A percentile compares a stretch with the other conserved stretches of the same genome.
Conservation (phyloP, 106 monocot species). For the Phalaenopsis equestris region DNA sequence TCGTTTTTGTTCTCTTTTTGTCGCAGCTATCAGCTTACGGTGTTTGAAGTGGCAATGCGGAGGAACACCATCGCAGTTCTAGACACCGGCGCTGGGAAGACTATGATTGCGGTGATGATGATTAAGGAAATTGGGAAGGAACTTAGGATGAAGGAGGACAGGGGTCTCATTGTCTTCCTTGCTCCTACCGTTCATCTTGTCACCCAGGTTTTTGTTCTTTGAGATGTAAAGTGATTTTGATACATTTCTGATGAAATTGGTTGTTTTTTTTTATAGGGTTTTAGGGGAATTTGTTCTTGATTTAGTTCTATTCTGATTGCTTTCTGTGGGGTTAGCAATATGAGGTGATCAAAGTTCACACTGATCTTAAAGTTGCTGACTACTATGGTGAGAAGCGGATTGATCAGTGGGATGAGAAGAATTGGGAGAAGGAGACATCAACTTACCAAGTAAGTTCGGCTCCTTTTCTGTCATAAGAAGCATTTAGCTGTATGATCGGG, state of each 20-base stretch:
- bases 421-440: conserved; percentile 57
- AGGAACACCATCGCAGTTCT: conserved; percentile 78
- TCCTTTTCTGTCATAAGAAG: neutral
- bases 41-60: conserved; percentile 46
- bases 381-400: conserved; percentile 69
- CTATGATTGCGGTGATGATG: conserved; percentile 70
- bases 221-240: neutral
- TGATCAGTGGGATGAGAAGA: conserved; percentile 54
- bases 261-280: neutral
- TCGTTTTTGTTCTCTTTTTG: neutral
- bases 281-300: neutral
- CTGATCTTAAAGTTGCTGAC: conserved; percentile 33
- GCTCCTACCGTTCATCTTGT: conserved; percentile 90
- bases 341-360: conserved; percentile 46
- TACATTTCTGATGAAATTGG: neutral
- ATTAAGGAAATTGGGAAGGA: conserved; percentile 35
- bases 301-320: conserved; percentile 1
- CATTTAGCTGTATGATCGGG: neutral
- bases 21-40: conserved; percentile 42
- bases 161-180: conserved; percentile 57
- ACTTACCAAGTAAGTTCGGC: neutral
- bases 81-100: conserved; percentile 75
- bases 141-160: conserved; percentile 3
- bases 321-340: conserved; percentile 46
- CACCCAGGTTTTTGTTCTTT: conserved; percentile 38